Evolutionary conservation across 176 grass and related monocot genomes (phyloP).

Genomic region (Bothriochloa decipiens): DNA sequence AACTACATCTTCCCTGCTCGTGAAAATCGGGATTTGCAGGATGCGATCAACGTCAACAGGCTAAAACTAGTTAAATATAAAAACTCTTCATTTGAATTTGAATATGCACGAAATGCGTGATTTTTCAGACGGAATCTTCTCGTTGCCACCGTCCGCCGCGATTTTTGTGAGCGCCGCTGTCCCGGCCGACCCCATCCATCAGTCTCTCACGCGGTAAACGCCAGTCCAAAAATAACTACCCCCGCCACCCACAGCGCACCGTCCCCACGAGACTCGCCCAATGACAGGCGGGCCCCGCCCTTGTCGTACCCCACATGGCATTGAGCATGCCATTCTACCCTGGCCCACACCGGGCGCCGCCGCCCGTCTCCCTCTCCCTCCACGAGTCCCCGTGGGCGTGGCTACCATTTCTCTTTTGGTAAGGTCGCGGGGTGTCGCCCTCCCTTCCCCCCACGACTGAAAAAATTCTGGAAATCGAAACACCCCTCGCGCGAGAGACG

Average conservation of each 20-base stretch:
- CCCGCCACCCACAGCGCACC: background rate
- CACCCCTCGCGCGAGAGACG: background rate
- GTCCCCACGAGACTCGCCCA: fast-evolving
- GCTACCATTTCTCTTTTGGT: too few relatives aligned
- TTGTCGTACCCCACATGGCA: background rate
- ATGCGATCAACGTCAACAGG: too few relatives aligned
- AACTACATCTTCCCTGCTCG: too few relatives aligned
- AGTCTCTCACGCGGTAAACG: too few relatives aligned
- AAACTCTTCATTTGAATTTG: too few relatives aligned
- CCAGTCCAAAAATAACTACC: slow-evolving; percentile 4
- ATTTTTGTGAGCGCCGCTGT: too few relatives aligned
- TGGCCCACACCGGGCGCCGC: background rate
- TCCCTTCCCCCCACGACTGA: background rate
- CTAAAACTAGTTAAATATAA: too few relatives aligned
- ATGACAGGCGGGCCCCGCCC: background rate
- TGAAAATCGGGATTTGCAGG: too few relatives aligned
- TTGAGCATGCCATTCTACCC: background rate
- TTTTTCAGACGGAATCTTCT: too few relatives aligned
- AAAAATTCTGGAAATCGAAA: slow-evolving; percentile 14
- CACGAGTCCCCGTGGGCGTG: background rate
- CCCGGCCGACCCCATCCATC: too few relatives aligned
- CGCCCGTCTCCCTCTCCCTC: background rate
- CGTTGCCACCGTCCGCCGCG: background rate
- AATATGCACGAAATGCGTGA: too few relatives aligned
- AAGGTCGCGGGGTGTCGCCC: background rate